Base-by-base conservation (phyloP, 1,284 basidiomycete species). In the Lignosus rhinocerotis region DNA sequence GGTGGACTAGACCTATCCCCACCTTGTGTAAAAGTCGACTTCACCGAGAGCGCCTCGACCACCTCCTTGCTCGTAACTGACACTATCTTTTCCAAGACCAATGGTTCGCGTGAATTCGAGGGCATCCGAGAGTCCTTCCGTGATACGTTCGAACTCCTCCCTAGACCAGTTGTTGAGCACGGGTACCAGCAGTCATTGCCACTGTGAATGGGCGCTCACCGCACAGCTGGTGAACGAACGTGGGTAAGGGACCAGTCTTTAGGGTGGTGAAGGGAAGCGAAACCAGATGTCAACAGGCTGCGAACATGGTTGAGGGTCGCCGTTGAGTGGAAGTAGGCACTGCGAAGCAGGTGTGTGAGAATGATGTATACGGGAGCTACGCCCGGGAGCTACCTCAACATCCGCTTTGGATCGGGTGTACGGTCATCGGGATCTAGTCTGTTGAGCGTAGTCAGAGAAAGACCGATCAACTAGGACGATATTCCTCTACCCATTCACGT, bases 261-360 rank as follows among this genome's bases (percentile, higher is more conserved):
- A 0, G 96, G 96, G 67, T 96, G 91, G 73, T 95, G 87, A 38
- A 98, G 75, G 9, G 92, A 91, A 0, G 96, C 96, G 67, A 98
- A 96, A 25, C 95, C 95, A 17, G 94, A 96, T 1, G 86, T 85
- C 3, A 99, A 84, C 45, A 98, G 81, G 2, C 88, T 86, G 17
- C 96, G 90, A 60, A 98, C 84, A 75, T 96, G 90, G 76, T 98
- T 98, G 51, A 98, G 81, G 0, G 97, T 98, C 1, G 96, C 85
- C 0, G 93, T 85, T 0, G 94, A 97, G 76, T 98, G 91, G 77
- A 98, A 98, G 80, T 99, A 98, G 3, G 96, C 94, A 65, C 92
- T 94, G 49, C n/a, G 50, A 0, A 14, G 50, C 12, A 36, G 47
- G 38, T 60, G 11, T 42, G 51, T 9, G 31, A 14, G 17, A 4